Evolutionary conservation across 768 basidiomycete species (phyloP), one percentile per base, ranked within the genome.

Genomic region (Lactarius indigo): DNA sequence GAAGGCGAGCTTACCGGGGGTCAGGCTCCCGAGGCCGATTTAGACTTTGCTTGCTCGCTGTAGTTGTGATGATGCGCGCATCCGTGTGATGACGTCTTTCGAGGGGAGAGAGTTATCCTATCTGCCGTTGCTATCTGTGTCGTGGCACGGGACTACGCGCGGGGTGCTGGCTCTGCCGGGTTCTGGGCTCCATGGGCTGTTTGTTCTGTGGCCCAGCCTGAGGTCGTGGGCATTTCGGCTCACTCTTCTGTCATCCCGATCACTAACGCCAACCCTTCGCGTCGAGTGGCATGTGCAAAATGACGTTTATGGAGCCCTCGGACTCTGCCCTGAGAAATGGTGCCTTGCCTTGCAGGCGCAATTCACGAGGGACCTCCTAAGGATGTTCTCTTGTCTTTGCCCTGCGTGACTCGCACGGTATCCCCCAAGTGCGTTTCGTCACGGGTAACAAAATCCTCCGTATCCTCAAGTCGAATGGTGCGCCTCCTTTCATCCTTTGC

Each of bases 401-500:
- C 78, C 92, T 99, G 75, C 91, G 96, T 78, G 96, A 98, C 84
- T 94, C 92, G 76, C 93, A 98, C 78, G 96, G 96, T 74, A 90
- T 98, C 75, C 95, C 96, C 77, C 96, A 97, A 82, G 96, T 98
- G 79, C 94, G 94, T 75, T 93, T 92, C 80, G 90, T 99, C 77
- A 98, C 96, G 69, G 96, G 96, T 74, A 98, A 97, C 91, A 98
- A 98, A 86, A 97, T 98, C 76, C 88, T 98, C 75, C 89, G 96
- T 83, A 94, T 98, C 81, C 84, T 98, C 79, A 98, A 97, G 84
- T 86, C 89, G 70, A 86, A 93, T 73, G 93, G 96, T 94, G 78
- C 79, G 87, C 80, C 59, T n/a, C 50, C 31, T 61, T 31, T 55
- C 33, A 17, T 20, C 30, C 52, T 3, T 23, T 65, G 31, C 23